phyloP scores from a whole-genome alignment of 2,329 filamentous ascomycete genomes.

The Ambrosiella cleistominuta region DNA sequence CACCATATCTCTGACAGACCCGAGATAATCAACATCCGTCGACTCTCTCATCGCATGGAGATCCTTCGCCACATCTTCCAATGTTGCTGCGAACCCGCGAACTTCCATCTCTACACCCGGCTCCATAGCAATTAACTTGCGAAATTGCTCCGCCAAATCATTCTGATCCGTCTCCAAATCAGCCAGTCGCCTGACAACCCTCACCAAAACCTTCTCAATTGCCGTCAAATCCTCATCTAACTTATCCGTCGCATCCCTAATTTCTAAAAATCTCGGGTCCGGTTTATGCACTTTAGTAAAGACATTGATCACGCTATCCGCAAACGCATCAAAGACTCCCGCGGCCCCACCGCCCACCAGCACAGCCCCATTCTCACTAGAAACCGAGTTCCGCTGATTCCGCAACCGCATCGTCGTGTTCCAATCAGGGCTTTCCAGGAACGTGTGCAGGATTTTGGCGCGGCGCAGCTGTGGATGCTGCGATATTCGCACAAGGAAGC shows the following conservation, averaged over 20 bases:
- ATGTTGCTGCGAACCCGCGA: conserved; percentile 69
- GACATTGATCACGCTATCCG: conserved; percentile 90
- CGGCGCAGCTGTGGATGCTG: conserved; percentile 79
- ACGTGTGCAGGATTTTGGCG: conserved; percentile 65
- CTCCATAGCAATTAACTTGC: conserved; percentile 78
- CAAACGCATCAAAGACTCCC: conserved; percentile 84
- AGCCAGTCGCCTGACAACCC: conserved; percentile 70
- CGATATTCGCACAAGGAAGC: conserved; percentile 73
- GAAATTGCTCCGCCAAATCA: conserved; percentile 85
- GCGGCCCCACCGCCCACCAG: conserved; percentile 18
- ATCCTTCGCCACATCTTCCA: conserved; percentile 66
- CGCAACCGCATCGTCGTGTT: conserved; percentile 84
- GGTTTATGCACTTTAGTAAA: conserved; percentile 94
- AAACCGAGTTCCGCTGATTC: conserved; percentile 43
- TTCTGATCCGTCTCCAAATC: conserved; percentile 78
- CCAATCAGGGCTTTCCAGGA: conserved; percentile 89
- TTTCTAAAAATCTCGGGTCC: conserved; percentile 85
- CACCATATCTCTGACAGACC: conserved; percentile 85
- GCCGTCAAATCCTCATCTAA: conserved; percentile 83
- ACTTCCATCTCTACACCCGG: conserved; percentile 69
- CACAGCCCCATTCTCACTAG: conserved; percentile 21
- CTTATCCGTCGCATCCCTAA: conserved; percentile 81
- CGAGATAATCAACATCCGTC: conserved; percentile 90
- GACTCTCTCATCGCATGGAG: conserved; percentile 70
- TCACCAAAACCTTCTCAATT: conserved; percentile 87